Conservation (phyloP, 2,329 filamentous ascomycete genomes). For the Cytospora piceae region DNA sequence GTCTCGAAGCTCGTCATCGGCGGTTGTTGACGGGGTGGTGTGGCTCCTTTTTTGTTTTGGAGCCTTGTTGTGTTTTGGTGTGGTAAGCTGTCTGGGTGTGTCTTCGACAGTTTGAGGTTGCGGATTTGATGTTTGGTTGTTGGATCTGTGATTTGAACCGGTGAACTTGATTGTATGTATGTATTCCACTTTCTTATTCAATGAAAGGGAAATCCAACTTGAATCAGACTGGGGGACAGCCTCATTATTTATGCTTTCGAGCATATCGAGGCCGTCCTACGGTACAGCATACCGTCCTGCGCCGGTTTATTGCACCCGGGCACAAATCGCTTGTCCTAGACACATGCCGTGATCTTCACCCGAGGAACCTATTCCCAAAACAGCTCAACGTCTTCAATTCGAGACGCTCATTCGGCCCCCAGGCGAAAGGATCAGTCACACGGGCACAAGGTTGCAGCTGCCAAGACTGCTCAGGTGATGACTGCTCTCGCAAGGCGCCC, state of each 20-base stretch:
- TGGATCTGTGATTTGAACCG: too few relatives aligned
- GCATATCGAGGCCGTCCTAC: background rate
- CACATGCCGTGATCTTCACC: background rate
- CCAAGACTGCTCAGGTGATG: background rate
- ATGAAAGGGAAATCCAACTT: background rate
- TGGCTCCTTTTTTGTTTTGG: constrained; percentile 9
- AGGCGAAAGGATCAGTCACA: background rate
- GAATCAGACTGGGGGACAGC: background rate
- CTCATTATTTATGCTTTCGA: background rate
- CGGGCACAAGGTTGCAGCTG: background rate
- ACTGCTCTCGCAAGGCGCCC: background rate
- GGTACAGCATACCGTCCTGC: background rate
- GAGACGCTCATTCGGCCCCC: background rate
- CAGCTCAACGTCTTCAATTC: background rate
- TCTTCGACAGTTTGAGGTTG: background rate
- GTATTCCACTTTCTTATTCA: too few relatives aligned
- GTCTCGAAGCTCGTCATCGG: constrained; percentile 24
- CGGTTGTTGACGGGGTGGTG: background rate
- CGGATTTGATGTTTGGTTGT: background rate
- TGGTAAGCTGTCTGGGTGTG: background rate
- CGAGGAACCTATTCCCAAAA: background rate
- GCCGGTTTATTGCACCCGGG: too few relatives aligned
- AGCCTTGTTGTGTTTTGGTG: background rate
- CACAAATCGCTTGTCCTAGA: background rate
- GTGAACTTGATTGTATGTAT: too few relatives aligned